These are phyloP conservation scores for Diplodia seriata DNA, from an alignment of 2,329 filamentous ascomycete genomes.

Conservation along the genomic window DNA sequence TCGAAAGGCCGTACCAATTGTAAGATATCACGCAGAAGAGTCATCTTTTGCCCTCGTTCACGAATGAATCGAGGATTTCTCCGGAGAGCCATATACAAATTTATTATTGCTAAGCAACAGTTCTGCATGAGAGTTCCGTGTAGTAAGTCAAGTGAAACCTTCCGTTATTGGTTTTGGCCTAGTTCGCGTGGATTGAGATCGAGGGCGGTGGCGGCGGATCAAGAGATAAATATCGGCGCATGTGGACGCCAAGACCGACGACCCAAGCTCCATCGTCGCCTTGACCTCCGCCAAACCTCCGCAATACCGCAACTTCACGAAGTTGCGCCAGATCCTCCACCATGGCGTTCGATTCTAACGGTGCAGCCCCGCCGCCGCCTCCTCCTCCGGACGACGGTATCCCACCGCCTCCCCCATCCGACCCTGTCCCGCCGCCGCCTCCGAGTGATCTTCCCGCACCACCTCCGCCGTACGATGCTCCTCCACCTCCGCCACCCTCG, in stretches of 20 bases:
- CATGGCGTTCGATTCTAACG: constrained; percentile 21
- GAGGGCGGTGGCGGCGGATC: neutral
- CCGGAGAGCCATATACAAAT: neutral
- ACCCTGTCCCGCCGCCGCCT: constrained; percentile 53
- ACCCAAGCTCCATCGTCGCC: constrained; percentile 21
- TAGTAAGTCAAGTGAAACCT: neutral
- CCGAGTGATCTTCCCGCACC: constrained; percentile 36
- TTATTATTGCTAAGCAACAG: neutral
- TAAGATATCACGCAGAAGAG: constrained; percentile 22
- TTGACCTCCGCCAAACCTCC: constrained; percentile 26
- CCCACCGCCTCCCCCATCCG: constrained; percentile 51
- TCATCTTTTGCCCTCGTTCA: constrained; percentile 8
- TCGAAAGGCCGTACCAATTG: neutral
- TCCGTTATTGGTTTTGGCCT: neutral
- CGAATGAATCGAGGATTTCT: neutral
- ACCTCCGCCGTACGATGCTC: constrained; percentile 33
- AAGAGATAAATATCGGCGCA: constrained; percentile 4
- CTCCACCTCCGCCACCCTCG: constrained; percentile 34
- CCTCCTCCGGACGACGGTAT: constrained; percentile 27
- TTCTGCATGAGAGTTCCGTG: neutral
- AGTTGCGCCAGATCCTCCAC: neutral
- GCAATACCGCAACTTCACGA: neutral
- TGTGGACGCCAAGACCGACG: constrained; percentile 23
- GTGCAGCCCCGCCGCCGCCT: constrained; percentile 31
- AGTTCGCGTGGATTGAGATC: neutral